Evolutionary conservation across 345 rosid species (phyloP), one percentile per base, ranked within the genome.

Genomic region (Murraya paniculata): DNA sequence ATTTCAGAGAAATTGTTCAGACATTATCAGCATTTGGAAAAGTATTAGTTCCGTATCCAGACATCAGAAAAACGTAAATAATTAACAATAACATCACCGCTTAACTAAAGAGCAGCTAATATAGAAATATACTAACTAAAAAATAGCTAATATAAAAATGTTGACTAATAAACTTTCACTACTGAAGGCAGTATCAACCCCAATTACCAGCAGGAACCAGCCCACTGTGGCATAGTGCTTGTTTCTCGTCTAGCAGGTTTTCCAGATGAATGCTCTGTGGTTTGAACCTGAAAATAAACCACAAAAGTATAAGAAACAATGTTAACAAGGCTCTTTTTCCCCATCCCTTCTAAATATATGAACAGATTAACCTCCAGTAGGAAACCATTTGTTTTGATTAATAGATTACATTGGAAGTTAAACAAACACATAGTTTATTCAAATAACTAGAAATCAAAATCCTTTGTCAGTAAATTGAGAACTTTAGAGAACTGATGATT

Each of bases 161-260:
- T 21, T n/a, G n/a, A 74, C 33, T 76, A 28, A 66, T 65, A 65
- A 41, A 48, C 60, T 14, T 25, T 7, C 50, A 72, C 66, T 50
- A 60, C 1, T 10, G 71, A 41, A 70, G 69, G 70, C 71, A 48
- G 77, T 11, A 39, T 72, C 3, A 57, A 72, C 77, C 45, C 18
- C 24, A 38, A 75, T 70, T 87, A 93, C 99, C 99, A 95, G 92
- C 97, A 95, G 86, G 99, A 95, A 74, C 99, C 98, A 70, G 99
- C 98, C 98, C 99, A 95, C 68, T 95, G 99, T 16, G 99, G 98
- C 99, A 95, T 93, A 80, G 99, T 95, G 87, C 90, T 95, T 71
- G 99, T 95, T 91, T 93, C 99, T 88, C 99, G 85, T 70, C 67
- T 87, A 53, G 91, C 96, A 79, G 94, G 85, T 84, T 90, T 93